phyloP scores from a whole-genome alignment of 257 asterid species.

The Forsythia viridissima region DNA sequence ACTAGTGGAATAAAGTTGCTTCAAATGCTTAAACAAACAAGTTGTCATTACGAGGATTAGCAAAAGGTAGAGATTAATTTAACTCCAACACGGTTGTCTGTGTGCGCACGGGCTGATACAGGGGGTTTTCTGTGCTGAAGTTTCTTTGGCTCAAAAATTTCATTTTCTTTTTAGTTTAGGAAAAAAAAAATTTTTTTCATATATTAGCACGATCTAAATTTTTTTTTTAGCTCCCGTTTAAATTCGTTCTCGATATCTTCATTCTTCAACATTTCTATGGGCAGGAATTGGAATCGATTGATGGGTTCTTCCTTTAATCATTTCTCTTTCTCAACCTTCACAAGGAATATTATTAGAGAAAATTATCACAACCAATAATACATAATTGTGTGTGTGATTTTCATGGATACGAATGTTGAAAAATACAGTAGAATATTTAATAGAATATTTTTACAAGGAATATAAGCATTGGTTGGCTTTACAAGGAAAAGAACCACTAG shows the following conservation, averaged over 20 bases:
- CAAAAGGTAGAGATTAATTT: not conserved
- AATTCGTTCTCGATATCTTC: not conserved
- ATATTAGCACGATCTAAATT: too few relatives aligned
- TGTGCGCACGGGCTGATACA: too few relatives aligned
- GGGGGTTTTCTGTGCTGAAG: too few relatives aligned
- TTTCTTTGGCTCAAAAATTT: too few relatives aligned
- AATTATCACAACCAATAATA: slow-evolving; percentile 17
- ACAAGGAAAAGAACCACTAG: slow-evolving; percentile 48
- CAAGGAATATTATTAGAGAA: slow-evolving; percentile 28
- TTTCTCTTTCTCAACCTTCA: slow-evolving; percentile 38
- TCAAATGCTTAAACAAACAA: slow-evolving; percentile 17
- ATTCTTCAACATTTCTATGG: slow-evolving; percentile 29
- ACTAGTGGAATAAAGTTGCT: slow-evolving; percentile 21
- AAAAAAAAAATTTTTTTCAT: too few relatives aligned
- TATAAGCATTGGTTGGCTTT: slow-evolving; percentile 47
- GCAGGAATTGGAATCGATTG: slow-evolving; percentile 49
- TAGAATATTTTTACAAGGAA: slow-evolving; percentile 23
- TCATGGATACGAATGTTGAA: slow-evolving; percentile 61
- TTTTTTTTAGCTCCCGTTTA: too few relatives aligned
- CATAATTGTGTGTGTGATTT: slow-evolving; percentile 20
- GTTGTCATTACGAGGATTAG: slow-evolving; percentile 32
- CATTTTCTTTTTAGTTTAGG: too few relatives aligned
- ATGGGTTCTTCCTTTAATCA: slow-evolving; percentile 57
- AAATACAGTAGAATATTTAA: slow-evolving; percentile 17
- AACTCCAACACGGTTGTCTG: not conserved